A percentile compares a stretch with the other conserved stretches of the same genome.
Conservation (phyloP, 192 early-diverging fungal species). For the Geranomyces variabilis region DNA sequence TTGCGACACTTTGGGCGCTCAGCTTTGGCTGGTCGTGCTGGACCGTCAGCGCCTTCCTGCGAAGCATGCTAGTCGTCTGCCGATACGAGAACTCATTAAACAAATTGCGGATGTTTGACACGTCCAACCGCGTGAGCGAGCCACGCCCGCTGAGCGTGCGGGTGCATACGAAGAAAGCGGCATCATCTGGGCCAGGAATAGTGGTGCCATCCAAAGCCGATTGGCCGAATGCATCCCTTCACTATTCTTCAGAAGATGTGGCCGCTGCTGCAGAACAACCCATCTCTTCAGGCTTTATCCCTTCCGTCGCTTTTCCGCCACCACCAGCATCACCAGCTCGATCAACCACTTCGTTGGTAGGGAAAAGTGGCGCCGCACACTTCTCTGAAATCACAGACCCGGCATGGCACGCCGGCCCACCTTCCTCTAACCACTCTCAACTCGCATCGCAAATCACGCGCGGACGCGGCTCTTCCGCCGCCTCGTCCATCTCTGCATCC, state of each 20-base stretch:
- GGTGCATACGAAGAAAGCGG: not conserved
- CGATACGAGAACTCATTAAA: not conserved
- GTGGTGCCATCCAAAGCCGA: not conserved
- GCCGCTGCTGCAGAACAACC: too few relatives aligned
- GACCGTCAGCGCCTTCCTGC: too few relatives aligned
- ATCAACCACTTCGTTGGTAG: too few relatives aligned
- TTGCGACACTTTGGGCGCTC: constrained; percentile 9
- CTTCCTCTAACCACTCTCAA: not conserved
- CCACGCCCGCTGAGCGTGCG: not conserved
- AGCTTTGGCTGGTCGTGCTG: constrained; percentile 2
- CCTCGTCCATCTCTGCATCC: constrained; percentile 11
- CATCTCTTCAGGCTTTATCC: too few relatives aligned
- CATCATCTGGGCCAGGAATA: not conserved
- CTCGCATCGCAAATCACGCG: not conserved
- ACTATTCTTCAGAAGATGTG: too few relatives aligned
- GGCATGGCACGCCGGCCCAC: not conserved
- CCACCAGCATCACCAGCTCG: too few relatives aligned
- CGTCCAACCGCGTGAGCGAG: not conserved
- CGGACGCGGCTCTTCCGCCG: not conserved
- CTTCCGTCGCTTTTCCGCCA: too few relatives aligned
- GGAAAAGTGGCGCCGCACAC: too few relatives aligned
- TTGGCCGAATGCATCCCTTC: too few relatives aligned
- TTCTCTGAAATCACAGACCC: not conserved
- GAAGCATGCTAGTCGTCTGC: not conserved
- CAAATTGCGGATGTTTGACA: not conserved